Evolutionary conservation across 148 eudicot genomes (phyloP), one percentile per base, ranked within the genome.

Genomic region (Linanthus parryae): DNA sequence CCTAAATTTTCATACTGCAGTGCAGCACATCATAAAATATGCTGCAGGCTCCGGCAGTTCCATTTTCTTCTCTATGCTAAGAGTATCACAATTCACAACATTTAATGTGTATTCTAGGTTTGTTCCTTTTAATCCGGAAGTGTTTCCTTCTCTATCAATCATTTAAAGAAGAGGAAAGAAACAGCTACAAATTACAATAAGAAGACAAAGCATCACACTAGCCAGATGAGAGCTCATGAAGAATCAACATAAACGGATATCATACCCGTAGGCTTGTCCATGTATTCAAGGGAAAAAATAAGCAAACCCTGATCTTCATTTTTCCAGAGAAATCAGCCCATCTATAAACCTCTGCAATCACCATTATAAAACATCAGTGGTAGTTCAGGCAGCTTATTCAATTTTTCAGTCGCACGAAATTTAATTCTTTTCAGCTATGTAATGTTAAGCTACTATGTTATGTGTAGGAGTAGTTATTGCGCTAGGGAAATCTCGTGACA

Each of bases 251-350:
- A 43, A 44, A 34, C 4, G 21, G 25, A 23, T 10, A 38, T 39
- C 79, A 44, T 87, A 92, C 99, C 70, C 44, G 62, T 51, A 94
- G 60, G 9, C 82, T 88, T 66, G 85, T 52, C 99, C 99, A 88
- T 50, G 91, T 84, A 75, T 62, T 78, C 57, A 84, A 63, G 31
- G 99, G 99, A 40, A 94, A 94, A 68, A 75, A 94, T 33, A 94
- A 50, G 79, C 99, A 94, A 57, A 78, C 79, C 68, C 99, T 77
- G 38, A 88, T 72, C 69, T 48, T 79, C 95, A 88, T 79, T 49
- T 75, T 65, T 50, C 82, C 88, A 24, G 90, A 80, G 46, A 67
- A 48, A 66, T 82, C 74, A 49, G 85, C 95, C 96, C 96, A 82
- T 41, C 51, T 69, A 62, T 88, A 94, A 64, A 94, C 88, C 70